Base-by-base conservation (phyloP, 345 rosid species). In the Aquilaria malaccensis region DNA sequence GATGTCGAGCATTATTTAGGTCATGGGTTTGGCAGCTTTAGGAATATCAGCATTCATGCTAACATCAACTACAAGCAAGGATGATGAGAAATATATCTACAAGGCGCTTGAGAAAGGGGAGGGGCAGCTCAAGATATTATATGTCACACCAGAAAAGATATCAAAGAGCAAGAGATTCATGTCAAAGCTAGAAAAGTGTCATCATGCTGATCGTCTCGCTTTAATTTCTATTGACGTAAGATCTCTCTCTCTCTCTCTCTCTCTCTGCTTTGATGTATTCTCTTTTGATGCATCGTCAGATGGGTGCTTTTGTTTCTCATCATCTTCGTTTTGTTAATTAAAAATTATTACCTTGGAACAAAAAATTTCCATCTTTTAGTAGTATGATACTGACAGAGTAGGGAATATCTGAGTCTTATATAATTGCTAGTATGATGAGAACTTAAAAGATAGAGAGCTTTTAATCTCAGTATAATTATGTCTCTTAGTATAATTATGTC, bases 141-240 rank as follows among this genome's bases (percentile, higher is more conserved):
- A 93, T 67, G 98, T 85, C 43, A 93, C 98, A 11, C 98, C 98
- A 0, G 97, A 89, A 70, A 93, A 89, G 74, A 82, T 93, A 72
- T 93, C 97, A 30, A 93, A 93, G 81, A 93, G 98, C 85, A 93
- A 87, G 75, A 79, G 97, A 65, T 93, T 93, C 67, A 93, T 93
- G 96, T 93, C 98, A n/a, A 89, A 93, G 80, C 97, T 93, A 46
- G 97, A 93, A 77, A 93, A 89, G 60, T 87, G 96, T 65, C 85
- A 89, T 55, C 75, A 67, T 59, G 83, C 84, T 45, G 91, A 88
- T 15, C 83, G 79, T 46, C 89, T 89, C 67, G 82, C 97, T 65
- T 81, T 93, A 60, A 85, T 89, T 60, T 81, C 98, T 52, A 74
- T 89, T 55, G 98, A 87, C 81, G 98, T 89, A 60, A 87, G 96